Evolutionary conservation across 495 filamentous ascomycete genomes (phyloP), one percentile per base, ranked within the genome.

Genomic region (Rostrohypoxylon terebratum): DNA sequence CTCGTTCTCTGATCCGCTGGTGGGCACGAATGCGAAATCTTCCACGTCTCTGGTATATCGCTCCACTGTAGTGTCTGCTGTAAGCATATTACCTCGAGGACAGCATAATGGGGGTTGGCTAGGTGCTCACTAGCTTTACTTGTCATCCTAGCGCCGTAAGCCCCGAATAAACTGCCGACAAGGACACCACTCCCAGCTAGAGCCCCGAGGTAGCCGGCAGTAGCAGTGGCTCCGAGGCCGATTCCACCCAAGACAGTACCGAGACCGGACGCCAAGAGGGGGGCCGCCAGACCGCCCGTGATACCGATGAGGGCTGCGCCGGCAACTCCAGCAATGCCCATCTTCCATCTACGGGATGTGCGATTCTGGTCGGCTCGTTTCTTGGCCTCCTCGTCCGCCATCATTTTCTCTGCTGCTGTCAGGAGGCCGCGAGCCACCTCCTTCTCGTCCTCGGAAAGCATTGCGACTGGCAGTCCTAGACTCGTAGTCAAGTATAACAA

Each of bases 1-100:
- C 31, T 75, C 66, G 44, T 78, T 71, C 23, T 78, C 76, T 58
- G 78, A 51, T 72, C 79, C 79, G 57, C 79, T 75, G 36, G 96
- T 83, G 0, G 94, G 94, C 3, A 97, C 78, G 72, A 99, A 97
- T 0, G 90, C 93, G 77, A 98, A 97, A 77, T 98, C 95, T 58
- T 92, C 86, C 6, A 98, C 92, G 68, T 98, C 94, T 63, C 88
- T 89, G 8, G 93, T 92, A 78, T 97, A 97, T 61, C 90, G 86
- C 65, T 97, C 94, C 89, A 98, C 71, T 73, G 11, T 9, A 28
- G 21, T 4, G 10, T 3, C 38, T 10, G 84, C 68, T 93, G 85
- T 7, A 83, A 85, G 48, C 86, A 59, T 40, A 25, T 8, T 20
- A 23, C 9, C 4, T 25, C 28, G 10, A 23, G 3, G 8, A 18